Conservation (phyloP, 2,329 filamentous ascomycete species). For the Aspergillus persii region DNA sequence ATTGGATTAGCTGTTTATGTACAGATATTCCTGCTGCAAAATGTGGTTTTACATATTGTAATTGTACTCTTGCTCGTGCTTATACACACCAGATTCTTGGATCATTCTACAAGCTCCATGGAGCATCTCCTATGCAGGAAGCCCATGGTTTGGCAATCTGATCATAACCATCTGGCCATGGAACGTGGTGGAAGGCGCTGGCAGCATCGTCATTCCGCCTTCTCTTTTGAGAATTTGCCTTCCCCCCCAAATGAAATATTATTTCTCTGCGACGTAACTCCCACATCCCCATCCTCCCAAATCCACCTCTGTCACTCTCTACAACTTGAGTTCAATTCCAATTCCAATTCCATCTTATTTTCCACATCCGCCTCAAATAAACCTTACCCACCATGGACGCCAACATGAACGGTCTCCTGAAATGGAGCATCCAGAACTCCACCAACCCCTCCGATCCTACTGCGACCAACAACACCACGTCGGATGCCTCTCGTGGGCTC, state of each 20-base stretch:
- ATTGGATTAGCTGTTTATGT: background rate
- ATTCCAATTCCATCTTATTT: too few species aligned
- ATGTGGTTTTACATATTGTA: background rate
- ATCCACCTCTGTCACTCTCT: background rate
- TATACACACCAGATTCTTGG: background rate
- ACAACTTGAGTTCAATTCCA: too few species aligned
- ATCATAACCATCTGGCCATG: background rate
- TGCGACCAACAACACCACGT: slow-evolving; percentile 32
- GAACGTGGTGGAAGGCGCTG: slow-evolving; percentile 25
- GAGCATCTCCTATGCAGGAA: too few species aligned
- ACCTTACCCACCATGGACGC: slow-evolving; percentile 51
- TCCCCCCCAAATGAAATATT: background rate
- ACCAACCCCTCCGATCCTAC: slow-evolving; percentile 37
- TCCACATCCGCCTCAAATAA: background rate
- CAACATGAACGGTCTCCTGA: slow-evolving; percentile 72
- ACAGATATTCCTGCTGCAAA: too few species aligned
- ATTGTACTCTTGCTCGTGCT: background rate
- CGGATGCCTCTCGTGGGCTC: slow-evolving; percentile 46
- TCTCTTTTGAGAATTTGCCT: slow-evolving; percentile 5
- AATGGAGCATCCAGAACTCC: slow-evolving; percentile 72
- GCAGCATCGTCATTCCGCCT: slow-evolving; percentile 15
- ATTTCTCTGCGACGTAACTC: background rate
- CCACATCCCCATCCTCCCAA: background rate
- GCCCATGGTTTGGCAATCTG: too few species aligned
- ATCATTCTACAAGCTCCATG: too few species aligned